Conservation (phyloP, 2,329 filamentous ascomycete genomes). For the Calonectria ilicicola region DNA sequence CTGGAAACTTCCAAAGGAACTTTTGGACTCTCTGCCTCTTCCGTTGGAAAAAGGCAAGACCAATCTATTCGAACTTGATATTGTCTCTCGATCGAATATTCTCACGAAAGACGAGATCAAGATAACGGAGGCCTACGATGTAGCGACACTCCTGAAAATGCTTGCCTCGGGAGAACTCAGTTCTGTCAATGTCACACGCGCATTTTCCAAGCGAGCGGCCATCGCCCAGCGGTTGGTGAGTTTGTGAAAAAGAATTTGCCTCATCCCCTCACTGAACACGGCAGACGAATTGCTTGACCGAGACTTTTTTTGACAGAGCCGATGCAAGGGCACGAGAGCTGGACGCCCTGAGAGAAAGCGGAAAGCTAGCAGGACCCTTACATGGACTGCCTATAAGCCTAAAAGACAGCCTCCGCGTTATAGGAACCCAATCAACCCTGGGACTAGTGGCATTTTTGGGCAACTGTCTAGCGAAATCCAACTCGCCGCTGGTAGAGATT, state of each 20-base stretch:
- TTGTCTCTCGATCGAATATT: not conserved
- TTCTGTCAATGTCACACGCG: not conserved
- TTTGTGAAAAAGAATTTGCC: not conserved
- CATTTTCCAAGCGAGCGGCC: not conserved
- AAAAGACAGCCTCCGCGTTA: conserved; percentile 22
- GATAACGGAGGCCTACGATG: not conserved
- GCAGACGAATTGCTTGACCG: conserved; percentile 52
- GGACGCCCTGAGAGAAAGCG: conserved; percentile 23
- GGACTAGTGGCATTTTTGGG: conserved; percentile 23
- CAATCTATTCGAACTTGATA: not conserved
- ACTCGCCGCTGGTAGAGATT: conserved; percentile 28
- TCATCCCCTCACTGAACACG: not conserved
- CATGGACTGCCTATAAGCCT: conserved; percentile 31
- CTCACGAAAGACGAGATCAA: not conserved
- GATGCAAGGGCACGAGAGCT: conserved; percentile 28
- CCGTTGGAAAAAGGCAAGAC: not conserved
- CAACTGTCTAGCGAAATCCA: not conserved
- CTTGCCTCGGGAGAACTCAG: not conserved
- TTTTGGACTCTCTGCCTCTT: not conserved
- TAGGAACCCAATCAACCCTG: conserved; percentile 18
- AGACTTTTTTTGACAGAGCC: conserved; percentile 58
- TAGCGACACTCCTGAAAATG: not conserved
- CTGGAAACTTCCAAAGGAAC: not conserved
- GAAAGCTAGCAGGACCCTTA: conserved; percentile 29
- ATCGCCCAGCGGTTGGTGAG: not conserved